phyloP scores from a whole-genome alignment of 345 rosid genomes.

The Trapa incisa region DNA sequence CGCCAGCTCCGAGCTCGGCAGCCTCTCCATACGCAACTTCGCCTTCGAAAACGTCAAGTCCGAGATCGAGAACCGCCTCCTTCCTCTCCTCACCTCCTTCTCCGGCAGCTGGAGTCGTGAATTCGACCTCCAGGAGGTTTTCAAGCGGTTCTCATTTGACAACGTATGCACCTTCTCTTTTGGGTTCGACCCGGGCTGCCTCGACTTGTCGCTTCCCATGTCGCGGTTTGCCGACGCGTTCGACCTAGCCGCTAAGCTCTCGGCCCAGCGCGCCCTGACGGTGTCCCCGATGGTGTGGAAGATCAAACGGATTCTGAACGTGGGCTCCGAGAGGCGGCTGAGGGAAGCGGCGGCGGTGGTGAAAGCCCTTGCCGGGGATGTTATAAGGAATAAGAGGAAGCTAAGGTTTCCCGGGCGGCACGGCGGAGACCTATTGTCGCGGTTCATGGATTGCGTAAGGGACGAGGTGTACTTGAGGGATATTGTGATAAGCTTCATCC shows the following conservation, averaged over 20 bases:
- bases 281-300: constrained; percentile 45
- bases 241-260: constrained; percentile 41
- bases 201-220: constrained; percentile 29
- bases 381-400: constrained; percentile 31
- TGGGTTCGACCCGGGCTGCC: constrained; percentile 53
- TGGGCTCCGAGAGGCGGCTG: constrained; percentile 46
- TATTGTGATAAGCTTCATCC: constrained; percentile 49
- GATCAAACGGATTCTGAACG: constrained; percentile 28
- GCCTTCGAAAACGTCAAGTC: constrained; percentile 24
- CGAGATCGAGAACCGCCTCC: constrained; percentile 29
- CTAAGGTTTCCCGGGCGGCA: constrained; percentile 11
- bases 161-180: constrained; percentile 54
- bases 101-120: neutral
- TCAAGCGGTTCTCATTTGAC: constrained; percentile 51
- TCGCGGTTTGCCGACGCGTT: constrained; percentile 35
- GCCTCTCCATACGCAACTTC: constrained; percentile 24
- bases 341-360: constrained; percentile 32
- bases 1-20: constrained; percentile 40
- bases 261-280: constrained; percentile 34
- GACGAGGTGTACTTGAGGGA: constrained; percentile 37
- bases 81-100: constrained; percentile 24
- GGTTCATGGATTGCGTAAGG: constrained; percentile 35
- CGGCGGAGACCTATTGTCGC: constrained; percentile 42
- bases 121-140: constrained; percentile 51
- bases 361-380: constrained; percentile 27